Conservation (phyloP, 1,284 basidiomycete genomes). For the Vanrija pseudolonga region DNA sequence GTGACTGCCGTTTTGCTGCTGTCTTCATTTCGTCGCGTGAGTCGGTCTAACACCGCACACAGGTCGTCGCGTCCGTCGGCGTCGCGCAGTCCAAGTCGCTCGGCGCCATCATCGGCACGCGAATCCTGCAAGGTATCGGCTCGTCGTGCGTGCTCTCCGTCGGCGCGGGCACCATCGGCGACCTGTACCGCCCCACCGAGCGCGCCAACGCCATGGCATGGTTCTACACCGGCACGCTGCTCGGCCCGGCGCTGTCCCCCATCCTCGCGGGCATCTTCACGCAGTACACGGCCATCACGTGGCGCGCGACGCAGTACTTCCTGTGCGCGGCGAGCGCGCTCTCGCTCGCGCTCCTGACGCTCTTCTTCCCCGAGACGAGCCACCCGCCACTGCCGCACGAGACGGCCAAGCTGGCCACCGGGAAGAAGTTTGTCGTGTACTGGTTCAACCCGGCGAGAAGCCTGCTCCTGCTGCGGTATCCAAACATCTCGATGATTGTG, state of each 20-base stretch:
- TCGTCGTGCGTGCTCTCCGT: slow-evolving; percentile 55
- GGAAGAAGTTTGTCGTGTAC: slow-evolving; percentile 49
- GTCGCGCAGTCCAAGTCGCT: slow-evolving; percentile 56
- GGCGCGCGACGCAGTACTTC: slow-evolving; percentile 63
- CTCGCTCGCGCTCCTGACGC: slow-evolving; percentile 52
- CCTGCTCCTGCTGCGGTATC: slow-evolving; percentile 57
- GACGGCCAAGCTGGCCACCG: slow-evolving; percentile 24
- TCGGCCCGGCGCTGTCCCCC: slow-evolving; percentile 46
- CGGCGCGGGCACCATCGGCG: slow-evolving; percentile 62
- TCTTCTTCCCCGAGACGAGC: slow-evolving; percentile 67
- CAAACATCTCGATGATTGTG: slow-evolving; percentile 55
- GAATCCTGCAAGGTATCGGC: slow-evolving; percentile 61
- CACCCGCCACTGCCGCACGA: slow-evolving; percentile 53
- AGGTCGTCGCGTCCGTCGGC: slow-evolving; percentile 56
- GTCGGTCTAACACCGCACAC: background rate
- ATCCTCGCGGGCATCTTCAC: slow-evolving; percentile 48
- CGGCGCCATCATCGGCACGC: slow-evolving; percentile 57
- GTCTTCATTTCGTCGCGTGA: too few species aligned
- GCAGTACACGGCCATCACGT: slow-evolving; percentile 52
- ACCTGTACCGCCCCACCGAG: slow-evolving; percentile 62
- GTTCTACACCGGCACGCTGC: slow-evolving; percentile 56
- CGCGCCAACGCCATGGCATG: slow-evolving; percentile 62
- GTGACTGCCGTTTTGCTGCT: background rate
- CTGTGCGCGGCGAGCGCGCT: slow-evolving; percentile 52
- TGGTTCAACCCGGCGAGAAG: slow-evolving; percentile 62